Percentiles rank a stretch among this genome's conserved stretches.
These are phyloP conservation scores for Candida railenensis DNA, from an alignment of 805 yeast species.

Conservation along the genomic window DNA sequence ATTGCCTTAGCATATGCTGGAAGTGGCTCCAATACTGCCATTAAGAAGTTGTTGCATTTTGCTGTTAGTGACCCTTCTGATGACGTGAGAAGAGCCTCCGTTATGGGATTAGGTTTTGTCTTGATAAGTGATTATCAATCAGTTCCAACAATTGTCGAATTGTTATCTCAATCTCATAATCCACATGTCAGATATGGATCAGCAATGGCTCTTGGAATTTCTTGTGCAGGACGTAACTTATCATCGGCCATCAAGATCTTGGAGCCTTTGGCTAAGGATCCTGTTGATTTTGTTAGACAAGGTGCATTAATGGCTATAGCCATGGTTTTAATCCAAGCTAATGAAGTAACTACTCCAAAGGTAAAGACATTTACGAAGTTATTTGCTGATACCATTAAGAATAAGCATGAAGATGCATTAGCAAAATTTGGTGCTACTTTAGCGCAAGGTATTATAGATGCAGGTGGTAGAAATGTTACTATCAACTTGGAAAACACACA, in stretches of 20 bases:
- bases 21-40: slow-evolving; percentile 86
- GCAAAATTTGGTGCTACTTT: slow-evolving; percentile 97
- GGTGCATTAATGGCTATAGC: slow-evolving; percentile 93
- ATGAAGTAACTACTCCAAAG: slow-evolving; percentile 77
- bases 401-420: slow-evolving; percentile 93
- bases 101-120: slow-evolving; percentile 86
- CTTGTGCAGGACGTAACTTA: slow-evolving; percentile 93
- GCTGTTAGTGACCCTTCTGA: slow-evolving; percentile 97
- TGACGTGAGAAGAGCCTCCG: slow-evolving; percentile 96
- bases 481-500: slow-evolving; percentile 85
- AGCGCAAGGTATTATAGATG: slow-evolving; percentile 97
- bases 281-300: slow-evolving; percentile 96
- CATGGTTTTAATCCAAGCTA: slow-evolving; percentile 85
- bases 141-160: slow-evolving; percentile 91
- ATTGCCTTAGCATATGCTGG: slow-evolving; percentile 96
- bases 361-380: slow-evolving; percentile 74
- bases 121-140: slow-evolving; percentile 87
- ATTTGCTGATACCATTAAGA: slow-evolving; percentile 71
- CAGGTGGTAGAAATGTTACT: slow-evolving; percentile 98
- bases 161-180: slow-evolving; percentile 90
- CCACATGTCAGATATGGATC: slow-evolving; percentile 99
- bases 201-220: slow-evolving; percentile 93
- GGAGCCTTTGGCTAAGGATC: slow-evolving; percentile 89
- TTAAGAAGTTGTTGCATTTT: slow-evolving; percentile 79
- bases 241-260: slow-evolving; percentile 87